Conservation (phyloP, 2,329 filamentous ascomycete species). For the Neofusicoccum laricinum region DNA sequence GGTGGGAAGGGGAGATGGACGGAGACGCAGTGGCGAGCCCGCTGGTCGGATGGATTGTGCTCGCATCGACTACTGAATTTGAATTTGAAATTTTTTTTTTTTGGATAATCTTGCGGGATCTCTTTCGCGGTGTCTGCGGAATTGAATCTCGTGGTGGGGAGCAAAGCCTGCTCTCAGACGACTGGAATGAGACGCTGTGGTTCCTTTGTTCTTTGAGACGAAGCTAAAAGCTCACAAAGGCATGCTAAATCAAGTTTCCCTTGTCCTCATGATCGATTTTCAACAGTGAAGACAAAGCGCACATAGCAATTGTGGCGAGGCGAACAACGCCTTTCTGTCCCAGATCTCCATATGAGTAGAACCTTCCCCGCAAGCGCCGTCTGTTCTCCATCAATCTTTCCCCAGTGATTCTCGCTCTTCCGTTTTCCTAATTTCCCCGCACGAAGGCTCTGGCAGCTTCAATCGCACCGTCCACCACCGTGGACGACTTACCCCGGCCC, state of each 20-base stretch:
- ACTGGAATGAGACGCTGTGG: background rate
- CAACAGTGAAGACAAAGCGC: background rate
- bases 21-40: too few species aligned
- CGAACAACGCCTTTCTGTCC: background rate
- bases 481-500: background rate
- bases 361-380: background rate
- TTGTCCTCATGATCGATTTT: background rate
- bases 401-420: background rate
- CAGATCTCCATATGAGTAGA: background rate
- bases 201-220: background rate
- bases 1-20: background rate
- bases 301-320: background rate
- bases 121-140: too few species aligned
- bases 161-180: too few species aligned
- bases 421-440: too few species aligned
- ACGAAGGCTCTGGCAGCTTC: conserved; percentile 13
- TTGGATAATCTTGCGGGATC: too few species aligned
- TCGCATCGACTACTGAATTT: too few species aligned
- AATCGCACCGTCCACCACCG: background rate
- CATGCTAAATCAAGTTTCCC: background rate
- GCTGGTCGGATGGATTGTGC: too few species aligned
- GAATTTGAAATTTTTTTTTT: too few species aligned
- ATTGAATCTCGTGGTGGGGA: too few species aligned
- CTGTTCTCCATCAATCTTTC: too few species aligned
- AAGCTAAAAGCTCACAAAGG: background rate